These are phyloP conservation scores for Calonectria multiphialidica DNA, from an alignment of 2,329 filamentous ascomycete genomes.

Conservation along the genomic window DNA sequence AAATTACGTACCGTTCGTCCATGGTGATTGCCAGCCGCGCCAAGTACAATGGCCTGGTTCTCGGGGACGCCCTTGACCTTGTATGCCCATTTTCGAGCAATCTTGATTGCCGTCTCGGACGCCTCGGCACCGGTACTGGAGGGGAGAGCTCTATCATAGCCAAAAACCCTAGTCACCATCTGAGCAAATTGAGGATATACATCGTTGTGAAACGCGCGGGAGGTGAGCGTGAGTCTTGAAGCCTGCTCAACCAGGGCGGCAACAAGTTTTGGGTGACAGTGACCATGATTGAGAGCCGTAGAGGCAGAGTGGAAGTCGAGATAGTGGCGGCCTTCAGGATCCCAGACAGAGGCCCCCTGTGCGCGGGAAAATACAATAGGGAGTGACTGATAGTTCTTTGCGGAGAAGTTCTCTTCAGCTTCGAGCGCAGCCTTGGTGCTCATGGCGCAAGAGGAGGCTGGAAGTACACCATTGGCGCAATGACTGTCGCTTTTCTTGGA, in stretches of 20 bases:
- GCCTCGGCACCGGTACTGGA: conserved; percentile 77
- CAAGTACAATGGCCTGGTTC: conserved; percentile 84
- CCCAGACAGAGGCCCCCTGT: not conserved
- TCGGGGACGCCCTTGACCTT: conserved; percentile 89
- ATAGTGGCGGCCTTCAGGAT: conserved; percentile 2
- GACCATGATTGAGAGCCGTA: not conserved
- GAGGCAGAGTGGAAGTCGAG: conserved; percentile 4
- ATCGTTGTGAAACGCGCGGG: conserved; percentile 3
- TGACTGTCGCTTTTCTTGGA: not conserved
- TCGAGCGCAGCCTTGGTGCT: not conserved
- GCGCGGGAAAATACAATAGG: conserved; percentile 5
- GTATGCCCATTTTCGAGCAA: conserved; percentile 95
- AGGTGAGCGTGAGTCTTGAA: not conserved
- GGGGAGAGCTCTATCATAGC: not conserved
- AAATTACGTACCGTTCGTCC: conserved; percentile 78
- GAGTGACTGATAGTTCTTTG: not conserved
- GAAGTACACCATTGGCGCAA: not conserved
- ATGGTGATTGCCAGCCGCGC: conserved; percentile 90
- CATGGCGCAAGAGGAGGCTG: not conserved
- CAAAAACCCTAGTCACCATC: not conserved
- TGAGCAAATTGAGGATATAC: not conserved
- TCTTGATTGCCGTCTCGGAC: conserved; percentile 92
- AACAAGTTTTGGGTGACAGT: not conserved
- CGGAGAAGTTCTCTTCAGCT: not conserved
- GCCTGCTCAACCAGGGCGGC: not conserved